These are phyloP conservation scores for Fusarium marasasianum DNA, from an alignment of 2,329 filamentous ascomycete genomes.

Conservation along the genomic window DNA sequence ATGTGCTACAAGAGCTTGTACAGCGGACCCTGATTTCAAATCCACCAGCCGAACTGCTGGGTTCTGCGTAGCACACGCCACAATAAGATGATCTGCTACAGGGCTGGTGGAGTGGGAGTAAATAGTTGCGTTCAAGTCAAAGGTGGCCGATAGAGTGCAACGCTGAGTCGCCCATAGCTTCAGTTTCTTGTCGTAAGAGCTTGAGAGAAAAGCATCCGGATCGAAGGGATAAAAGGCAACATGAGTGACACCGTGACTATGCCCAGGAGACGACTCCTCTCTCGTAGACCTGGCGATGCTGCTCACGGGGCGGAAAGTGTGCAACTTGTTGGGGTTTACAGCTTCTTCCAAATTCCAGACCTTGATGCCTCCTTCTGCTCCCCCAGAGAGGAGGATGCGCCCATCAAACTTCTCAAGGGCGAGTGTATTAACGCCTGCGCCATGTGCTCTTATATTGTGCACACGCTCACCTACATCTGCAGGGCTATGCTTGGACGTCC, in stretches of 20 bases:
- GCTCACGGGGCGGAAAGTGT: slow-evolving; percentile 64
- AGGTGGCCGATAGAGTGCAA: slow-evolving; percentile 69
- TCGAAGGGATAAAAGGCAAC: slow-evolving; percentile 84
- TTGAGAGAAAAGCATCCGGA: slow-evolving; percentile 77
- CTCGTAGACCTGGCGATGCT: slow-evolving; percentile 56
- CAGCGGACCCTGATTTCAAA: slow-evolving; percentile 78
- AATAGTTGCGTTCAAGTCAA: slow-evolving; percentile 73
- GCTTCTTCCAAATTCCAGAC: slow-evolving; percentile 85
- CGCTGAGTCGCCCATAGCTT: slow-evolving; percentile 78
- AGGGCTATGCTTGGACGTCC: slow-evolving; percentile 15
- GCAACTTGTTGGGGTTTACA: slow-evolving; percentile 54
- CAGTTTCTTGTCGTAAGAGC: slow-evolving; percentile 80
- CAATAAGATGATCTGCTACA: slow-evolving; percentile 76
- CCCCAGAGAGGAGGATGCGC: slow-evolving; percentile 80
- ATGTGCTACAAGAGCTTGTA: slow-evolving; percentile 76
- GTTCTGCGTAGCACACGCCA: slow-evolving; percentile 89
- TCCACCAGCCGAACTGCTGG: slow-evolving; percentile 87
- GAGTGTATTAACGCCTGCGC: slow-evolving; percentile 80
- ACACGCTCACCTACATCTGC: slow-evolving; percentile 42
- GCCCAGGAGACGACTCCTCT: slow-evolving; percentile 48
- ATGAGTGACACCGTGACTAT: slow-evolving; percentile 79
- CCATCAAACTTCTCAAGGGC: slow-evolving; percentile 86
- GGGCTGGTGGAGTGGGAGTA: slow-evolving; percentile 83
- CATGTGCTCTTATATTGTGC: slow-evolving; percentile 70
- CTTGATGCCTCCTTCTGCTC: slow-evolving; percentile 83